These are phyloP conservation scores for Aspergillus homomorphus DNA, from an alignment of 495 filamentous ascomycete genomes.

Conservation along the genomic window DNA sequence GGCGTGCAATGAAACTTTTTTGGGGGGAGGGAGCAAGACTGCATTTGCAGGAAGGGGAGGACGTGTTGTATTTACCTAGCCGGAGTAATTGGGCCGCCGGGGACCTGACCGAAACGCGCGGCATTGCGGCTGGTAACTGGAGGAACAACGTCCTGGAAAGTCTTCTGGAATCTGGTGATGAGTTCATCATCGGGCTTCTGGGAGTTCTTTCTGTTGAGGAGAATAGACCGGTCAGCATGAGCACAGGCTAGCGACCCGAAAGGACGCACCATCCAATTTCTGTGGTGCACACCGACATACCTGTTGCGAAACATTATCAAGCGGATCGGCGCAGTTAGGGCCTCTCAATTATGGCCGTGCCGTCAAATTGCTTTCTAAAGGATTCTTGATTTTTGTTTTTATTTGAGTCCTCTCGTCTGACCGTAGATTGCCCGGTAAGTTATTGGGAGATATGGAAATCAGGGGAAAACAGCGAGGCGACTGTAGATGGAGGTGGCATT, in stretches of 20 bases:
- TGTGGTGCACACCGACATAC: conserved; percentile 20
- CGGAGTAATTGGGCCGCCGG: conserved; percentile 21
- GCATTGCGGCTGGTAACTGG: conserved; percentile 16
- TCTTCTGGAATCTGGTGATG: conserved; percentile 76
- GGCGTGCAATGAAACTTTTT: background rate
- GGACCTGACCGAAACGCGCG: conserved; percentile 3
- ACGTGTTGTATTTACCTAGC: conserved; percentile 25
- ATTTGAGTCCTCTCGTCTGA: background rate
- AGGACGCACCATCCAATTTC: background rate
- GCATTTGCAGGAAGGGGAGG: background rate
- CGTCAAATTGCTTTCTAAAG: conserved; percentile 3
- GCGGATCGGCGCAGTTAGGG: background rate
- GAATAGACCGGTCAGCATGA: conserved; percentile 12
- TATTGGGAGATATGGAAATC: background rate
- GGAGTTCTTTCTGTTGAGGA: conserved; percentile 61
- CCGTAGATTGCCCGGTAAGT: background rate
- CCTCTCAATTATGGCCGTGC: background rate
- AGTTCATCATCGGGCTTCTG: conserved; percentile 87
- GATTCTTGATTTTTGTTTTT: background rate
- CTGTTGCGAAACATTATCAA: conserved; percentile 44
- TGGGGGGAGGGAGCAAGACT: background rate
- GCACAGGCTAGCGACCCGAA: background rate
- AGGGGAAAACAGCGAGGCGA: conserved; percentile 2
- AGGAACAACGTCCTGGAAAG: conserved; percentile 64
- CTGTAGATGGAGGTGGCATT: conserved; percentile 8